Evolutionary conservation across 1,284 basidiomycete species (phyloP), one percentile per base, ranked within the genome.

Genomic region (Volvariella surrecta): DNA sequence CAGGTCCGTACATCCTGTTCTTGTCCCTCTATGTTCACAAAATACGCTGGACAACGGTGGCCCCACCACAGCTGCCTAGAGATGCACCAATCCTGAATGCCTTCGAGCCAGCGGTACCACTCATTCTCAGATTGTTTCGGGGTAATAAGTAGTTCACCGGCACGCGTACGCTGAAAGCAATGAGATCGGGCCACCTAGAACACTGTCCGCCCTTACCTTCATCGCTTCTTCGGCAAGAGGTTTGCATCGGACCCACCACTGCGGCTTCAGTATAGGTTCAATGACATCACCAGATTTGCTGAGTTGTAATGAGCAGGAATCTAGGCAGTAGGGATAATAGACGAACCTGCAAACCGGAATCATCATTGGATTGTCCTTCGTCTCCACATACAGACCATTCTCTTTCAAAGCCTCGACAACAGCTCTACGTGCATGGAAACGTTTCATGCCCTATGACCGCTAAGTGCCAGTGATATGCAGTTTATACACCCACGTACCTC

Each of bases 21-120:
- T 52, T 76, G 64, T 13, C 91, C 94, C 50, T 95, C 88, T 48
- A 97, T 80, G 45, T 79, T 75, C 46, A 97, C 83, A 53, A 94
- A 88, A 69, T 97, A 99, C 0, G 93, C 96, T 6, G 96, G 96
- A 60, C 84, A 89, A 49, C 95, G 79, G 62, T 99, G 96, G 16
- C 96, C 95, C 95, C 95, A 99, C 96, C 96, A 99, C 10, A 99
- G 74, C 61, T 99, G 96, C 47, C 96, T 88, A 6, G 94, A 98
- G 55, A 99, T 89, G 68, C 96, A 99, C 96, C 96, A 99, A 60
- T 99, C 96, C 64, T 98, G 92, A 54, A 97, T 93, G 54, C 79
- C 82, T 53, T 95, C 92, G 49, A 99, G 72, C 96, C 96, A 99
- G 47, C 91, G 76, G 62, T 88, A 94, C 93, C 95, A 99, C 46